Percentiles rank a stretch among this genome's conserved stretches.
These are phyloP conservation scores for Oryza rufipogon DNA, from an alignment of 176 grass and related monocot species.

Conservation along the genomic window DNA sequence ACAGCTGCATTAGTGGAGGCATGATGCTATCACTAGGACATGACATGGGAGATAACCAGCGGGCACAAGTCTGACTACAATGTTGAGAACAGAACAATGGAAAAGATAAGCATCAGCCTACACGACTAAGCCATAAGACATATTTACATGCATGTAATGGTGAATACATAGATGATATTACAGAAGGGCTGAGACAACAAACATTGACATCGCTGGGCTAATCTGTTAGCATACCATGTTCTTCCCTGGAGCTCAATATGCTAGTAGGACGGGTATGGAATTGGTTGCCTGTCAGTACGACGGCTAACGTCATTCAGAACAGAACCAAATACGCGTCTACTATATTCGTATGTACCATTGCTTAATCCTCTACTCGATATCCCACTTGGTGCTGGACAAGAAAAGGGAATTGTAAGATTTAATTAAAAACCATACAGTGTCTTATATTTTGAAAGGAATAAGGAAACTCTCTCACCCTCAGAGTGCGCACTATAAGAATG, in stretches of 20 bases:
- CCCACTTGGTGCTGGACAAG: constrained; percentile 65
- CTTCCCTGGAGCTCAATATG: constrained; percentile 23
- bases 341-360: constrained; percentile 74
- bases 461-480: constrained; percentile 47
- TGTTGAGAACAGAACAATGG: constrained; percentile 26
- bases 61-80: background rate
- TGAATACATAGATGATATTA: constrained; percentile 41
- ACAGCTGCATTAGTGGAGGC: constrained; percentile 8
- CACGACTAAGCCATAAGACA: constrained; percentile 36
- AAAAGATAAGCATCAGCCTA: constrained; percentile 12
- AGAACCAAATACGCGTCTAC: constrained; percentile 74
- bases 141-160: constrained; percentile 54
- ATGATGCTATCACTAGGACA: constrained; percentile 30
- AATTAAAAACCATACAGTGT: constrained; percentile 26
- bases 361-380: constrained; percentile 52
- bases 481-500: constrained; percentile 47
- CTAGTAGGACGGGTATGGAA: constrained; percentile 68
- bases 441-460: constrained; percentile 5
- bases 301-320: constrained; percentile 70
- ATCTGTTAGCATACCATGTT: constrained; percentile 30
- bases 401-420: constrained; percentile 41
- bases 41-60: constrained; percentile 25
- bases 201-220: constrained; percentile 24
- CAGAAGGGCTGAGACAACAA: constrained; percentile 34
- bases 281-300: constrained; percentile 43